phyloP scores from a whole-genome alignment of 768 basidiomycete genomes.

The Kockovaella imperatae region DNA sequence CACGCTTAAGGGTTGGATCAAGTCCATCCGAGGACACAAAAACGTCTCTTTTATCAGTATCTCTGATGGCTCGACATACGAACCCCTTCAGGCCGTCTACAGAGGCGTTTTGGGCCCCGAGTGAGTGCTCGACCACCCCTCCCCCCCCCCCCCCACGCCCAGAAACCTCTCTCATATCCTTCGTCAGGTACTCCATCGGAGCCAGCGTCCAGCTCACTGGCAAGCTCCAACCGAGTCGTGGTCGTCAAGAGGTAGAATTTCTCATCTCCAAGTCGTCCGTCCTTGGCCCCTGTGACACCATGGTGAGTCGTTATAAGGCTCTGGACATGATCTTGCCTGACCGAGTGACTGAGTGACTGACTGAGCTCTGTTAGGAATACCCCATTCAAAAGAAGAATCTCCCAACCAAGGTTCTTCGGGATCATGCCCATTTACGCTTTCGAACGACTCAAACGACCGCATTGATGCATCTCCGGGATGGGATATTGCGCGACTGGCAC shows the following conservation, averaged over 20 bases:
- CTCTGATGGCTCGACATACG: conserved; percentile 66
- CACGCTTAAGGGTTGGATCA: conserved; percentile 64
- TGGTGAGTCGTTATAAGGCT: conserved; percentile 45
- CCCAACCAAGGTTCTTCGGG: conserved; percentile 69
- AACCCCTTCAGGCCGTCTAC: conserved; percentile 74
- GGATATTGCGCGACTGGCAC: conserved; percentile 54
- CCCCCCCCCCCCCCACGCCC: neutral
- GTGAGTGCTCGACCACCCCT: conserved; percentile 12
- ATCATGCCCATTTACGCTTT: conserved; percentile 78
- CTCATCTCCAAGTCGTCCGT: conserved; percentile 51
- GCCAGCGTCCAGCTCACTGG: conserved; percentile 54
- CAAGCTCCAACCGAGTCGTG: conserved; percentile 49
- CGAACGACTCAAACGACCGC: conserved; percentile 65
- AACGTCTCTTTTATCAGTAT: conserved; percentile 70
- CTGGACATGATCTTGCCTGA: conserved; percentile 3
- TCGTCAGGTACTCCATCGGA: conserved; percentile 52
- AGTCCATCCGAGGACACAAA: conserved; percentile 78
- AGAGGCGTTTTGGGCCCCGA: conserved; percentile 39
- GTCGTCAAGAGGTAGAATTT: conserved; percentile 53
- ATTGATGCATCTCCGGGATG: conserved; percentile 66
- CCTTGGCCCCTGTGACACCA: conserved; percentile 56
- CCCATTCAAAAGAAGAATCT: conserved; percentile 87
- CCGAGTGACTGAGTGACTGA: neutral
- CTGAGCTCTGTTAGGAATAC: conserved; percentile 53
- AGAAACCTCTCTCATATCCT: neutral